A percentile compares a stretch with the other conserved stretches of the same genome.
Evolutionary conservation across 176 grass and related monocot genomes (phyloP).

Genomic region (Triticum monococcum): DNA sequence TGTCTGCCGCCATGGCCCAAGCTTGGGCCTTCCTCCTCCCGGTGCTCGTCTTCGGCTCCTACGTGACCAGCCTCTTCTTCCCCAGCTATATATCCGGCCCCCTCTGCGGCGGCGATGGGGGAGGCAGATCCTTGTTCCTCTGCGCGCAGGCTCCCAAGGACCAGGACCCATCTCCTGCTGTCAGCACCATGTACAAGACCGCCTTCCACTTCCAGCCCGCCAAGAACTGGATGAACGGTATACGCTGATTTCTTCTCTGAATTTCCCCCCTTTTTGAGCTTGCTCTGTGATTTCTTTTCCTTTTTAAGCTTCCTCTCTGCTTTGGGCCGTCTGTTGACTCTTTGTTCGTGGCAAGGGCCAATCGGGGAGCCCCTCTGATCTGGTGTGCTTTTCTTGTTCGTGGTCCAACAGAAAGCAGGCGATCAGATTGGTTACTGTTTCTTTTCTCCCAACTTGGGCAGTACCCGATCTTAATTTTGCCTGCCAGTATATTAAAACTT

Average conservation of each 20-base stretch:
- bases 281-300: not conserved
- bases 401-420: not conserved
- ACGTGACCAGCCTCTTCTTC: not conserved
- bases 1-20: not conserved
- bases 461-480: not conserved
- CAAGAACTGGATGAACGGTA: slow-evolving; percentile 83
- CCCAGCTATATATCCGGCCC: slow-evolving; percentile 14
- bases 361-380: not conserved
- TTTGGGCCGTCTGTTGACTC: not conserved
- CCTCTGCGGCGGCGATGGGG: slow-evolving; percentile 9
- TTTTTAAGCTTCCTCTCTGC: too few species aligned
- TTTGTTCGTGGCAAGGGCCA: not conserved
- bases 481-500: not conserved
- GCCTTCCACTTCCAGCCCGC: slow-evolving; percentile 73
- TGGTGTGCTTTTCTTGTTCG: not conserved
- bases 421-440: not conserved
- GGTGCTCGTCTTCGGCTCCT: not conserved
- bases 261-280: too few species aligned
- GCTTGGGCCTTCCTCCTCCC: slow-evolving; percentile 37
- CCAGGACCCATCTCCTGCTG: slow-evolving; percentile 35
- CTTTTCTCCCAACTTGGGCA: not conserved
- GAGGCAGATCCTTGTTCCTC: slow-evolving; percentile 38
- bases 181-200: slow-evolving; percentile 53
- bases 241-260: not conserved
- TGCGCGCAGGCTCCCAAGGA: slow-evolving; percentile 38